Percentiles rank a stretch among this genome's conserved stretches.
Conservation (phyloP, 441 rosid species). For the Mallotus japonicus region DNA sequence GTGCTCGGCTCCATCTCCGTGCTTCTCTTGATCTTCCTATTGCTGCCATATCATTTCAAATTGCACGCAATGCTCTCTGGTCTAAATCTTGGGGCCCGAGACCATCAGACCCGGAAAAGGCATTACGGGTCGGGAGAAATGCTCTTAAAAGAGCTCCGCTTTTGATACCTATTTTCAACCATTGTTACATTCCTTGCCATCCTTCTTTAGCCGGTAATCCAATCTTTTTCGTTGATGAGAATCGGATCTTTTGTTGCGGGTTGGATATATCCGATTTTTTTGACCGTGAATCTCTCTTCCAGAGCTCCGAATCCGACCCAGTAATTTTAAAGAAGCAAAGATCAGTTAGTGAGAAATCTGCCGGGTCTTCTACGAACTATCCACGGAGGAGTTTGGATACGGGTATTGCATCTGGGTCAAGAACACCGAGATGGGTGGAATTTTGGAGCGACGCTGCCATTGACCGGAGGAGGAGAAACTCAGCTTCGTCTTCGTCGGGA, state of each 20-base stretch:
- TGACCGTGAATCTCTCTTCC: conserved; percentile 65
- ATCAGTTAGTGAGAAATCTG: conserved; percentile 61
- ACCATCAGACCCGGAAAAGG: conserved; percentile 80
- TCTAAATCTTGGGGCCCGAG: conserved; percentile 89
- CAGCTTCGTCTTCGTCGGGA: conserved; percentile 60
- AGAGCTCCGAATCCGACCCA: conserved; percentile 43
- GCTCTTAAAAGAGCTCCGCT: conserved; percentile 87
- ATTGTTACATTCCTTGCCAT: conserved; percentile 83
- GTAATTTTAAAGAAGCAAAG: conserved; percentile 48
- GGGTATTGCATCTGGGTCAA: conserved; percentile 37
- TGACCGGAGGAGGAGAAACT: conserved; percentile 72
- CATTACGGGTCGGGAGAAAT: conserved; percentile 74
- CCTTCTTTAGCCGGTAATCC: conserved; percentile 96
- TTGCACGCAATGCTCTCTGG: conserved; percentile 86
- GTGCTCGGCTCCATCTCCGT: conserved; percentile 81
- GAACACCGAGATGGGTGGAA: conserved; percentile 89
- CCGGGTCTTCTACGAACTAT: conserved; percentile 46
- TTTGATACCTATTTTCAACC: conserved; percentile 86
- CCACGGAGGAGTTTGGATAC: conserved; percentile 68
- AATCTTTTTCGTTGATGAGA: conserved; percentile 83
- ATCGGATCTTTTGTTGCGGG: conserved; percentile 87
- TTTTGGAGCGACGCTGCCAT: conserved; percentile 94
- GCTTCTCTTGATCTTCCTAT: conserved; percentile 78
- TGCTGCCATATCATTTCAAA: conserved; percentile 88
- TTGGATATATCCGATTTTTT: conserved; percentile 85